Conservation (phyloP, 1,284 basidiomycete genomes). For the Sphagnurus paluster region DNA sequence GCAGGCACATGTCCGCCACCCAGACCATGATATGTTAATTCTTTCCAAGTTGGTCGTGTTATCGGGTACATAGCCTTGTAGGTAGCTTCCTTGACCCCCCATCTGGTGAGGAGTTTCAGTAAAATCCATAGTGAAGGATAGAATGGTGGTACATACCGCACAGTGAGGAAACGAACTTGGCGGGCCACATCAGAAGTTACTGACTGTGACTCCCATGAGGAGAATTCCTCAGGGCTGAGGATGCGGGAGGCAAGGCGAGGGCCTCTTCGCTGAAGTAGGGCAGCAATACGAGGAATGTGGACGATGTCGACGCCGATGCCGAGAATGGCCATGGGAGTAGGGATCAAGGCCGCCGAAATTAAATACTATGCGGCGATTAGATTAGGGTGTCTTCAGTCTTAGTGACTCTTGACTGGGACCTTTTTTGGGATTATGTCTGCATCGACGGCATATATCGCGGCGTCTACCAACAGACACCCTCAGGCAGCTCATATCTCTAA, state of each 20-base stretch:
- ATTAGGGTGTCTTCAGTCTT: no score
- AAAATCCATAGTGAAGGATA: neutral
- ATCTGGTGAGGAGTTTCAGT: slow-evolving; percentile 42
- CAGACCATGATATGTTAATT: slow-evolving; percentile 56
- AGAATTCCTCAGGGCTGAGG: slow-evolving; percentile 56
- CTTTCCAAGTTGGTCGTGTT: slow-evolving; percentile 73
- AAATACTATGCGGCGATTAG: slow-evolving; percentile 9
- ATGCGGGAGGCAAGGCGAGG: slow-evolving; percentile 58
- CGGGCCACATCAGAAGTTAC: slow-evolving; percentile 20
- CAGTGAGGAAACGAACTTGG: slow-evolving; percentile 56
- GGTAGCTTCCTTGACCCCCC: slow-evolving; percentile 87
- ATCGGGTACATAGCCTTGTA: slow-evolving; percentile 84
- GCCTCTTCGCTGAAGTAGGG: slow-evolving; percentile 54
- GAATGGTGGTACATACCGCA: slow-evolving; percentile 56
- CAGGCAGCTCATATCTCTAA: slow-evolving; percentile 61
- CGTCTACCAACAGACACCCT: slow-evolving; percentile 76
- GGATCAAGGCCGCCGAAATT: neutral
- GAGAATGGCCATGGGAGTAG: slow-evolving; percentile 64
- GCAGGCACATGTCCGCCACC: slow-evolving; percentile 22
- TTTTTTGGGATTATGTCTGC: slow-evolving; percentile 24
- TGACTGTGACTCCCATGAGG: slow-evolving; percentile 41
- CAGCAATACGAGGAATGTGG: slow-evolving; percentile 63
- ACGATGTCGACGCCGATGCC: slow-evolving; percentile 83
- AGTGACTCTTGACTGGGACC: no score
- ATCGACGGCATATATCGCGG: slow-evolving; percentile 69